These are phyloP conservation scores for Chlamydomonas schloesseri DNA, from an alignment of 139 green algal genomes.

Conservation along the genomic window DNA sequence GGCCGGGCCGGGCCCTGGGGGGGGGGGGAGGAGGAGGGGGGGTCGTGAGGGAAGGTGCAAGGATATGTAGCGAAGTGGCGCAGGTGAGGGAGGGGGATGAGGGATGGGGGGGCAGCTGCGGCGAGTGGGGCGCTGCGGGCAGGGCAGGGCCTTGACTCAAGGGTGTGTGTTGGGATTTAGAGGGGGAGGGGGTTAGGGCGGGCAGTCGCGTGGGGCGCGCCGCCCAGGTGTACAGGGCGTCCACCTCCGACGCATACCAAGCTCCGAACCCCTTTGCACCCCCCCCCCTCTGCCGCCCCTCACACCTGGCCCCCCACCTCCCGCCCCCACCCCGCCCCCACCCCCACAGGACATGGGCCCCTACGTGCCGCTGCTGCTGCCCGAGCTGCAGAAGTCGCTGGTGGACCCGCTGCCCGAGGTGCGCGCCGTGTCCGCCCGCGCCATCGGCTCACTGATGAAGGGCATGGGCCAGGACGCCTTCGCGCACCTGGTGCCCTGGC, in stretches of 20 bases:
- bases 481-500: slow-evolving; percentile 88
- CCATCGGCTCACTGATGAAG: slow-evolving; percentile 87
- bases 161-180: too few species aligned
- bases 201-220: too few species aligned
- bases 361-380: slow-evolving; percentile 92
- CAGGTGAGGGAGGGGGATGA: too few species aligned
- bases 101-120: too few species aligned
- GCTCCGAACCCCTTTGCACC: too few species aligned
- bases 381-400: slow-evolving; percentile 92
- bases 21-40: not conserved
- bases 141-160: too few species aligned
- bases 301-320: not conserved
- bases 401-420: slow-evolving; percentile 96
- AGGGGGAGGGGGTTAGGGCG: too few species aligned
- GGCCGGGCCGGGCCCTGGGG: not conserved
- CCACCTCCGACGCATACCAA: too few species aligned
- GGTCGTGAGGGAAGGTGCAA: not conserved
- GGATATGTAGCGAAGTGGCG: too few species aligned
- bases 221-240: too few species aligned
- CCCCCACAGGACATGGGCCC: slow-evolving; percentile 90
- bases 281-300: not conserved
- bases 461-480: slow-evolving; percentile 84
- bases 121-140: too few species aligned
- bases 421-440: slow-evolving; percentile 82
- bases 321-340: not conserved